phyloP scores from a whole-genome alignment of 2,329 filamentous ascomycete species.

The Exophiala mesophila region DNA sequence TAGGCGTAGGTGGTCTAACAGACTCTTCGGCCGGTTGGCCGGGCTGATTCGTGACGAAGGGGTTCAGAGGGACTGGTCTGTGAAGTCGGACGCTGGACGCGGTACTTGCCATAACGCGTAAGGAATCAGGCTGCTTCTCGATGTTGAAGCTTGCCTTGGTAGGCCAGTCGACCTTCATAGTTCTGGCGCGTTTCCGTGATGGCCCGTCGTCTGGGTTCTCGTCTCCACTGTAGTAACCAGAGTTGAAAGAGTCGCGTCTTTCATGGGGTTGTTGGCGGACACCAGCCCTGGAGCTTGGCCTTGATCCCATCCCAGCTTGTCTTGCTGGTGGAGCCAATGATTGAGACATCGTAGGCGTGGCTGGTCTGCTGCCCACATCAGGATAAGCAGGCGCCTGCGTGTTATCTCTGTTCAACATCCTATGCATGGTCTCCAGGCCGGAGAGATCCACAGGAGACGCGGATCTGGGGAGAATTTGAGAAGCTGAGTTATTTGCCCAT shows the following conservation, averaged over 20 bases:
- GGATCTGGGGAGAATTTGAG: conserved; percentile 28
- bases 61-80: conserved; percentile 59
- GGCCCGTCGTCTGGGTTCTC: conserved; percentile 54
- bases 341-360: conserved; percentile 18
- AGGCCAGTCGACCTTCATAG: conserved; percentile 67
- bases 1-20: conserved; percentile 44
- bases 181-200: conserved; percentile 73
- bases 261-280: conserved; percentile 34
- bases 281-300: conserved; percentile 22
- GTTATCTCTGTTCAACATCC: conserved; percentile 38
- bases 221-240: conserved; percentile 68
- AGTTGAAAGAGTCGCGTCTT: conserved; percentile 36
- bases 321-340: conserved; percentile 13
- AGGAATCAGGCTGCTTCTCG: conserved; percentile 67
- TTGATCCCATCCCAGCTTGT: conserved; percentile 14
- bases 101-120: conserved; percentile 86
- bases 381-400: conserved; percentile 5
- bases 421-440: conserved; percentile 42
- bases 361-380: conserved; percentile 23
- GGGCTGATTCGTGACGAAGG: conserved; percentile 28
- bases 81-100: conserved; percentile 82
- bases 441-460: conserved; percentile 37
- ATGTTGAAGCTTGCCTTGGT: conserved; percentile 62
- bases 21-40: conserved; percentile 37
- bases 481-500: conserved; percentile 15